Evolutionary conservation across 176 grass and related monocot genomes (phyloP), one percentile per base, ranked within the genome.

Genomic region (Aegilops bicornis): DNA sequence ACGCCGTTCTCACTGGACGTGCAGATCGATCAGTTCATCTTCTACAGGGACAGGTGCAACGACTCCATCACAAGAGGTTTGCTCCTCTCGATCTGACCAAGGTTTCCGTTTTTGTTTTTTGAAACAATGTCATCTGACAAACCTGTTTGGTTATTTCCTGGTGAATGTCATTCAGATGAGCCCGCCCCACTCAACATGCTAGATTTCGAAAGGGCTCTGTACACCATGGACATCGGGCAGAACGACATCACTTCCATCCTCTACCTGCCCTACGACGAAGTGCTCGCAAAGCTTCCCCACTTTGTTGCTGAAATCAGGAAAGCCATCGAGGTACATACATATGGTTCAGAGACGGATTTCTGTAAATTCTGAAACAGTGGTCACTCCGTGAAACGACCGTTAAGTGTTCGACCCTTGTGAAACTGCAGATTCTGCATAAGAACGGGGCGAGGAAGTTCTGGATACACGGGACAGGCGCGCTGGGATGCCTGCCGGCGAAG

Each of bases 401-500:
- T 52, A 13, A 77, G 47, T 23, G 37, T 14, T 62, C 23, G n/a
- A 19, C 7, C 22, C 31, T 47, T 22, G 19, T 19, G 14, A 83
- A 82, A 86, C 48, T 86, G 87, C 89, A 98, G 95, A 92, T 35
- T 69, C 29, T 98, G 87, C 91, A 98, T 30, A 54, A 91, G 56
- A 86, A 79, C 56, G 95, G 91, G 0, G 93, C 89, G 3, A 95
- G 85, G 68, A 98, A 90, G 45, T 95, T 98, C 73, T 88, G 91
- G 93, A 76, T 98, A 77, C 93, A 95, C 7, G 94, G 91, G 65
- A 92, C 95, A 0, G 93, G 95, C 0, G 93, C 95, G 0, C 50
- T 98, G 27, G 95, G 95, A 4, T 98, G 95, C 82, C 82, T 98
- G 62, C 95, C 93, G 16, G 87, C 93, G 77, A 98, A 98, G 73